These are phyloP conservation scores for Diversispora eburnea DNA, from an alignment of 192 early-diverging fungal genomes.

Conservation along the genomic window DNA sequence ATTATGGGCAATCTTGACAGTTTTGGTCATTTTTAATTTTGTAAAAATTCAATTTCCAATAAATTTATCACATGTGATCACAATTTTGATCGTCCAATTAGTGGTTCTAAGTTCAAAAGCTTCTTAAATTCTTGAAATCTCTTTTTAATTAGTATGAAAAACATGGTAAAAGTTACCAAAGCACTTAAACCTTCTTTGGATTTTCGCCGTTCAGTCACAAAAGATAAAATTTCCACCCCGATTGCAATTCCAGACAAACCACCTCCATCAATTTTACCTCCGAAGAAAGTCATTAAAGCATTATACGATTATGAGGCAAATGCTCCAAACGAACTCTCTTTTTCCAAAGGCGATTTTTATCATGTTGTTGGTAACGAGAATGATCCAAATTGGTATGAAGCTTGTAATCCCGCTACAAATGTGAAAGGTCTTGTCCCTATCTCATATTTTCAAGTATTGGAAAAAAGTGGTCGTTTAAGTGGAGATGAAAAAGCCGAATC, in stretches of 20 bases:
- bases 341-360: slow-evolving; percentile 74
- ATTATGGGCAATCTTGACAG: too few relatives aligned
- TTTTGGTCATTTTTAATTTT: too few relatives aligned
- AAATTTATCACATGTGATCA: too few relatives aligned
- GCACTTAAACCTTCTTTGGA: slow-evolving; percentile 20
- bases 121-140: too few relatives aligned
- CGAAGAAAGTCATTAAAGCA: slow-evolving; percentile 72
- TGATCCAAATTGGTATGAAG: slow-evolving; percentile 70
- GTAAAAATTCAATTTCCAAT: too few relatives aligned
- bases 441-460: slow-evolving; percentile 68
- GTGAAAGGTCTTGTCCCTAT: slow-evolving; percentile 69
- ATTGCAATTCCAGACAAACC: slow-evolving; percentile 12
- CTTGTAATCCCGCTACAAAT: slow-evolving; percentile 67
- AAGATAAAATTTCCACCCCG: slow-evolving; percentile 25
- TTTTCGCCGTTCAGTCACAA: slow-evolving; percentile 23
- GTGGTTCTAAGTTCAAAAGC: too few relatives aligned
- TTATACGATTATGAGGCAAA: slow-evolving; percentile 63
- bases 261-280: slow-evolving; percentile 40
- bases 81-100: too few relatives aligned
- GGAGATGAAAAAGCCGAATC: slow-evolving; percentile 11
- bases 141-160: background rate
- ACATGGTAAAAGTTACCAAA: slow-evolving; percentile 18
- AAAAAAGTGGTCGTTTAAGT: slow-evolving; percentile 38
- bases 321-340: slow-evolving; percentile 61
- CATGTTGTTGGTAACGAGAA: slow-evolving; percentile 70